A percentile compares a stretch with the other conserved stretches of the same genome.
Evolutionary conservation across 1,139 yeast genomes (phyloP).

Genomic region (Yamadazyma sp.): DNA sequence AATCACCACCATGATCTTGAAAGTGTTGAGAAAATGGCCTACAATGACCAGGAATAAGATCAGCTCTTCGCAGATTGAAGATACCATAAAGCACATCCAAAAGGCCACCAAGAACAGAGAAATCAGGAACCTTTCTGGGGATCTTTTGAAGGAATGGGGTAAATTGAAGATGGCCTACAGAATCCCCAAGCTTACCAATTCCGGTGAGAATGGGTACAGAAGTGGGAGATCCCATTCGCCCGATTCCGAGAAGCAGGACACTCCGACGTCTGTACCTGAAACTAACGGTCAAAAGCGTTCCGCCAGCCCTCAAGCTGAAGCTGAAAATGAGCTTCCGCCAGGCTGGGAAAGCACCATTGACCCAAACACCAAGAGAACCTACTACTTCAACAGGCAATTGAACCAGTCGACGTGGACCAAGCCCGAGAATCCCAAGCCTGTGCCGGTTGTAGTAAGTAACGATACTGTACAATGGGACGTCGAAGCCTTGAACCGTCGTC

Average conservation of each 20-base stretch:
- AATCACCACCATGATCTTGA: constrained; percentile 48
- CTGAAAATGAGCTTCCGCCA: constrained; percentile 34
- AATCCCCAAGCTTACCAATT: constrained; percentile 54
- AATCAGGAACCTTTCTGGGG: constrained; percentile 36
- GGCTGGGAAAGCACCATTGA: constrained; percentile 58
- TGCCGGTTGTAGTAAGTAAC: not conserved
- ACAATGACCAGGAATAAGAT: constrained; percentile 78
- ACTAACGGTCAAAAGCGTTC: constrained; percentile 19
- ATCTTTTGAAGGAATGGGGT: constrained; percentile 68
- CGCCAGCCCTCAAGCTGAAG: not conserved
- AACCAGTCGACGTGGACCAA: constrained; percentile 58
- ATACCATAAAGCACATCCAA: constrained; percentile 51
- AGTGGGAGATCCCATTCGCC: constrained; percentile 23
- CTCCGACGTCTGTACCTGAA: constrained; percentile 8
- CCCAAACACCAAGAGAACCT: constrained; percentile 36
- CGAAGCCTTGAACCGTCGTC: constrained; percentile 1
- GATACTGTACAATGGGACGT: not conserved
- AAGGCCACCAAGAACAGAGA: constrained; percentile 27
- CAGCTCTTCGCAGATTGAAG: constrained; percentile 74
- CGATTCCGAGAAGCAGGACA: constrained; percentile 11
- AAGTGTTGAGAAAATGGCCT: constrained; percentile 73
- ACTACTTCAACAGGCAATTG: constrained; percentile 54
- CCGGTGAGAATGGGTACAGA: constrained; percentile 6
- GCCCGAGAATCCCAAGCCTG: constrained; percentile 5
- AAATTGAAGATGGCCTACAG: constrained; percentile 77